Evolutionary conservation across 73 alveolate genomes (phyloP).

Genomic region (Paramecium sexaurelia): DNA sequence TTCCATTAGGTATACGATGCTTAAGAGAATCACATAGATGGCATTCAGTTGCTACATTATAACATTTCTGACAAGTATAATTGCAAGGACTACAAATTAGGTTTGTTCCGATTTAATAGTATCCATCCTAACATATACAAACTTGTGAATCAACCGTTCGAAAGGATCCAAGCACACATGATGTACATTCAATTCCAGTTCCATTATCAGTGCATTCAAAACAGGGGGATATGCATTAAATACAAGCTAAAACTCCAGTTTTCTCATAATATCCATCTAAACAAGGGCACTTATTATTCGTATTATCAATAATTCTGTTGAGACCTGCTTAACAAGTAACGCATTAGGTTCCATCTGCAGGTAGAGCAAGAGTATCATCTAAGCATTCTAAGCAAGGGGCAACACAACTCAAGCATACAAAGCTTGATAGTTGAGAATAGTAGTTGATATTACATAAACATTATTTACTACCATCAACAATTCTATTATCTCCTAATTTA

Average conservation of each 20-base stretch:
- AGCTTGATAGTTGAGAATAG: not conserved
- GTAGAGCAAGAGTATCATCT: not conserved
- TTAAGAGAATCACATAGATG: not conserved
- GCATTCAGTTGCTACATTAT: not conserved
- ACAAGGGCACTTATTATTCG: not conserved
- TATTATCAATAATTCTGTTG: not conserved
- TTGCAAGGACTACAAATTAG: not conserved
- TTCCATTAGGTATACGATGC: not conserved
- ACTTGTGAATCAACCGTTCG: not conserved
- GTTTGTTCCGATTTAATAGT: not conserved
- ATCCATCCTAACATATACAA: not conserved
- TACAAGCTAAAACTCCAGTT: not conserved
- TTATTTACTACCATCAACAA: not conserved
- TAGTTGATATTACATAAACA: not conserved
- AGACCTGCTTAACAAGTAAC: not conserved
- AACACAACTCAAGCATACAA: not conserved
- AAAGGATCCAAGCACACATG: not conserved
- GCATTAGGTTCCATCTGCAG: not conserved
- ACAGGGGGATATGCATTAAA: not conserved
- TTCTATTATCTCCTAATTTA: not conserved
- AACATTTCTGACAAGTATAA: not conserved
- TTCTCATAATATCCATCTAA: not conserved
- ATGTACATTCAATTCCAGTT: not conserved
- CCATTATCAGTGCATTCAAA: not conserved
- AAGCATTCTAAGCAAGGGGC: not conserved